Percentiles rank a stretch among this genome's conserved stretches.
phyloP scores from a whole-genome alignment of 1,284 basidiomycete species.

The Laetiporus sulphureus region DNA sequence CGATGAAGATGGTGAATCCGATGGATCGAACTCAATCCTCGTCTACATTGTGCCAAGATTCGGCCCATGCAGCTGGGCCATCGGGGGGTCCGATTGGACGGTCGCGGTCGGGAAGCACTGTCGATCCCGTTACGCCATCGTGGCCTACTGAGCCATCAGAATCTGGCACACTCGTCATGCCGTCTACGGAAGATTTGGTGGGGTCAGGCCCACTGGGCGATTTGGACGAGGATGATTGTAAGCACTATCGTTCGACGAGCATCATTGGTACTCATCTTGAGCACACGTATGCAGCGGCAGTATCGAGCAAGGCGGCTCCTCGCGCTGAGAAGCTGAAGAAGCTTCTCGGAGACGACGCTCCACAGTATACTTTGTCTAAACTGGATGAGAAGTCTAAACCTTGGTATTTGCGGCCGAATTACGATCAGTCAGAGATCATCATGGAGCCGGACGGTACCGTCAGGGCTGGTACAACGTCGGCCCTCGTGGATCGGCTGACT shows the following conservation, averaged over 20 bases:
- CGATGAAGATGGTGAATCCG: slow-evolving; percentile 16
- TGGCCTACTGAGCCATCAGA: slow-evolving; percentile 20
- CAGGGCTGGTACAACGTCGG: slow-evolving; percentile 81
- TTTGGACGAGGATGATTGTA: slow-evolving; percentile 32
- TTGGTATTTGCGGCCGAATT: slow-evolving; percentile 84
- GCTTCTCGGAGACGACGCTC: slow-evolving; percentile 70
- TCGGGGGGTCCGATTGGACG: slow-evolving; percentile 21
- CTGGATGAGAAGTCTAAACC: slow-evolving; percentile 56
- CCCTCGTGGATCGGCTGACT: slow-evolving; percentile 86
- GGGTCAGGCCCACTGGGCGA: slow-evolving; percentile 16
- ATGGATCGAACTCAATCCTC: slow-evolving; percentile 13
- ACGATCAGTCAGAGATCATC: slow-evolving; percentile 74
- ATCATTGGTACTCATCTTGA: too few species aligned
- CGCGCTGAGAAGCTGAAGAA: slow-evolving; percentile 58
- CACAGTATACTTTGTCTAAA: slow-evolving; percentile 42
- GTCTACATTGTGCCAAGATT: slow-evolving; percentile 19
- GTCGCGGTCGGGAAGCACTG: slow-evolving; percentile 20
- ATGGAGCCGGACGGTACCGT: slow-evolving; percentile 82
- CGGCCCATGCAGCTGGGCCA: slow-evolving; percentile 22
- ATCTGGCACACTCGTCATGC: slow-evolving; percentile 15
- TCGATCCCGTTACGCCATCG: slow-evolving; percentile 23
- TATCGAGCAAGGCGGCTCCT: slow-evolving; percentile 26
- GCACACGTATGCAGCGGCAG: slow-evolving; percentile 12
- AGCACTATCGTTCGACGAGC: too few species aligned
- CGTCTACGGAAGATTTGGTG: slow-evolving; percentile 12